Base-by-base conservation (phyloP, 352 stramenopile species). In the Phytopythium chamaehyphon region DNA sequence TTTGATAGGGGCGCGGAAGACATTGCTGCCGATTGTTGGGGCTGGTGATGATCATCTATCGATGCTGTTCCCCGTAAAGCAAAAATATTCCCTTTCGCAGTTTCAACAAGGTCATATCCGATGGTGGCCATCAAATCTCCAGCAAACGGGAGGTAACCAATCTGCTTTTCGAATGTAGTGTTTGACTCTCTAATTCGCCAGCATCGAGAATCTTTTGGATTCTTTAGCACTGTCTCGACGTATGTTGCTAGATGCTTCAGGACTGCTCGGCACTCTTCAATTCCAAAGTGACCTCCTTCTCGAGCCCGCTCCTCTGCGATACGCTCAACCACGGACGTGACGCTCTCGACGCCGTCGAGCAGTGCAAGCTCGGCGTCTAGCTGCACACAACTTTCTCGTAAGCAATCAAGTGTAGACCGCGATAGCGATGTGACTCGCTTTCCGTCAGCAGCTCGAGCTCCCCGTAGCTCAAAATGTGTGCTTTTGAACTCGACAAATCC, bases 151-250 rank as follows among this genome's bases (percentile, higher is more conserved):
- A 88, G 52, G 39, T 82, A 82, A 8, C 76, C 80, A 26, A 88
- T 71, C 55, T 90, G 75, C 0, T 66, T 62, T 31, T 88, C 74
- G 39, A 81, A 90, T 1, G 60, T 67, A 7, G 64, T 58, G 45
- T 90, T 88, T 0, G 55, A 56, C 62, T 88, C 69, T 24, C 80
- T 65, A 26, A 90, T 90, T 0, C 73, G 59, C 80, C 80, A 88
- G 18, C 62, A 85, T 16, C 71, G 49, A 23, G 76, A 80, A 45
- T 90, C 80, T 45, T 87, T 88, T 1, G 77, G 76, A 45, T 87
- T 83, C 55, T 81, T 86, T 5, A 90, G 55, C 1, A 88, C 60
- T 19, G 82, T 88, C 15, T 82, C 73, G 19, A 88, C 62, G 40
- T 79, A 88, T 4, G 33, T 44, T 0, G 49, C 55, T 37, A 88